Evolutionary conservation across 352 stramenopile genomes (phyloP), one percentile per base, ranked within the genome.

Genomic region (Phytophthora colocasiae): DNA sequence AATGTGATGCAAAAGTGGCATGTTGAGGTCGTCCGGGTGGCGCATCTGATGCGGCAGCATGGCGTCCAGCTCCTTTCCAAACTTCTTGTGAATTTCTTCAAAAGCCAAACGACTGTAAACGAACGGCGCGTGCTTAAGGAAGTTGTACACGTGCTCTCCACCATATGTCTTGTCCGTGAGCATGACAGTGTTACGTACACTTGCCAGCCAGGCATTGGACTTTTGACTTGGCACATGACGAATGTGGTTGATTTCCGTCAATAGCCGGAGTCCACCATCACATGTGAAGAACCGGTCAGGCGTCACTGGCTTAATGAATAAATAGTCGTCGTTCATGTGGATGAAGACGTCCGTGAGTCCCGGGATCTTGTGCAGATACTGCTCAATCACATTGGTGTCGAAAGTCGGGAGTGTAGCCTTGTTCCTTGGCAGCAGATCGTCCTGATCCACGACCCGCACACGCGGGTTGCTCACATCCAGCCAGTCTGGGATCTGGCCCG

Each of bases 291-390:
- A 87, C 24, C 90, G 82, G 39, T 93, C 76, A 12, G 89, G 89
- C 36, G 74, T 77, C 36, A 96, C 77, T 17, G 83, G 83, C 49
- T 92, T 91, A 32, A 89, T 87, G 68, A 96, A 96, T 70, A 96
- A 79, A 73, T 95, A 96, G 75, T 96, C 89, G 71, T 96, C 89
- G 72, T 96, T 96, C 69, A 96, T 85, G 57, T 96, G 89, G 72
- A 96, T 95, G 64, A 92, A 96, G 44, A 92, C 75, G 62, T 96
- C 89, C 31, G 89, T 91, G 44, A 96, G 75, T 0, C 85, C 89
- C 8, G 87, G 89, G 59, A 96, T 93, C 46, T 85, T 81, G 72
- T 96, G 83, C 49, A 96, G 65, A 38, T 93, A 96, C 69, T 96
- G 89, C 72, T 96, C 89, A 40, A 96, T 92, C 26, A 95, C 69